Conservation (phyloP, 2,329 filamentous ascomycete genomes). For the Sclerotinia trifoliorum region DNA sequence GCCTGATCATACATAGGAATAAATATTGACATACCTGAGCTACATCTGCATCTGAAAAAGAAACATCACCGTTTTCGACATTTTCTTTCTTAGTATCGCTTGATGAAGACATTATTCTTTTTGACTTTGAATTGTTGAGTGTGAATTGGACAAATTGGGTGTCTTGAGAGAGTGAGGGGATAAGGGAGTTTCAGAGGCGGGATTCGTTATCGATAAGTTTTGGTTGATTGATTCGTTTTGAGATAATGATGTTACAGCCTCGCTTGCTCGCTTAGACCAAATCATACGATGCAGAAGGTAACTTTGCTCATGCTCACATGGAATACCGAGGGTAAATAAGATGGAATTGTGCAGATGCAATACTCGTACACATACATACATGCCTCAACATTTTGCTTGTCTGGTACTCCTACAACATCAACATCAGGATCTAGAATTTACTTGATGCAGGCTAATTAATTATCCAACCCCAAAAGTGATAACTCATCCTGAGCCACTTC, state of each 20-base stretch:
- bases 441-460: too few relatives aligned
- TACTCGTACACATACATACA: too few relatives aligned
- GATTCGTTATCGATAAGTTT: constrained; percentile 16
- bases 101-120: constrained; percentile 11
- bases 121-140: neutral
- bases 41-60: constrained; percentile 6
- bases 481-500: too few relatives aligned
- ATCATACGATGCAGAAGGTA: too few relatives aligned
- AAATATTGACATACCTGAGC: constrained; percentile 14
- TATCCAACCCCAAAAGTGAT: too few relatives aligned
- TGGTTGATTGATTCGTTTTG: neutral
- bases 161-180: neutral
- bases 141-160: neutral
- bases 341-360: too few relatives aligned
- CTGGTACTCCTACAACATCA: too few relatives aligned
- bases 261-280: constrained; percentile 3
- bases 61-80: neutral
- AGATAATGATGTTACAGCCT: too few relatives aligned
- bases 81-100: neutral
- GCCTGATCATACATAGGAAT: neutral
- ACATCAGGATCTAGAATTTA: too few relatives aligned
- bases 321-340: too few relatives aligned
- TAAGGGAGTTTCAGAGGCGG: neutral
- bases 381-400: too few relatives aligned
- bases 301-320: too few relatives aligned